Evolutionary conservation across 164 flowering plant genomes (phyloP), one percentile per base, ranked within the genome.

Genomic region (Tetrastigma voinierianum): DNA sequence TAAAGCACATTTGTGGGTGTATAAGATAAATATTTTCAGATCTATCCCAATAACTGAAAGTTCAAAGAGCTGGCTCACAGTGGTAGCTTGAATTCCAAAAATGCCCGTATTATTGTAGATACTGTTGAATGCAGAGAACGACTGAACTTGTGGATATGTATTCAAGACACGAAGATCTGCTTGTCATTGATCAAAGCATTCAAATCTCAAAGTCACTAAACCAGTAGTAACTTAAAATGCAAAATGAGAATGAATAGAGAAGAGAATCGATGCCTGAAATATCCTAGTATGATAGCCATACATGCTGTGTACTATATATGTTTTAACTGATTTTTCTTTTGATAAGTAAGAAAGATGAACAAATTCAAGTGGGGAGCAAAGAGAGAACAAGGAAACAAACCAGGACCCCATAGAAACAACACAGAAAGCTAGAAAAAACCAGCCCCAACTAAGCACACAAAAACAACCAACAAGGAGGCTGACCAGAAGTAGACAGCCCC

Each of bases 31-130:
- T 32, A 32, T 32, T 32, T 32, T 32, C 40, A 32, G 3, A 32
- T 32, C 40, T 32, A 32, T 32, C 40, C 40, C 40, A 62, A 20
- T 18, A 40, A 45, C 21, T 63, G 11, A 59, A 53, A 43, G 54
- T 48, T 9, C 6, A 55, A 47, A 61, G 23, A 17, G 32, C 58
- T 17, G 56, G 32, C 91, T 88, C 77, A 93, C 98, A 49, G 93
- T 88, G 59, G 94, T 82, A 13, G 80, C 90, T 75, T 83, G 91
- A 69, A 93, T 90, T 47, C 98, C 98, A 82, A 93, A 93, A 20
- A 91, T 47, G 58, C 89, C 93, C 69, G 89, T 83, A 51, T 84
- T 70, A 73, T 91, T 86, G 83, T 85, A 93, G 61, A 91, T 77
- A 72, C 74, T 87, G 84, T 57, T 87, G 83, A 93, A 93, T 57